Evolutionary conservation across 2,329 filamentous ascomycete genomes (phyloP).

Genomic region (Botryotinia globosa): DNA sequence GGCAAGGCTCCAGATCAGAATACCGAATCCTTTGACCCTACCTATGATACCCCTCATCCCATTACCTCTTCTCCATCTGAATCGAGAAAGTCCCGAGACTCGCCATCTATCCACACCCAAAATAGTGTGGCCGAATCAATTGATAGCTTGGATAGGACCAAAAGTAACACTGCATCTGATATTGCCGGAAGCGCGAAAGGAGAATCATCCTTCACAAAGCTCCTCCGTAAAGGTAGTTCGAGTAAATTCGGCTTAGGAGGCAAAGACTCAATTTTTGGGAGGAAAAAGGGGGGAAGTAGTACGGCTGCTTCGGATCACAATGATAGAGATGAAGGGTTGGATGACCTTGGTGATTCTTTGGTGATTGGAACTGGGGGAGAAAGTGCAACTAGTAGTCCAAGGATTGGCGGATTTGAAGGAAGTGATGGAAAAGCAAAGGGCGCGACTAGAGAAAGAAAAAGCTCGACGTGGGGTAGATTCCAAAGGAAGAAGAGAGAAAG

Average conservation of each 20-base stretch:
- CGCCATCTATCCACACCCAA: conserved; percentile 56
- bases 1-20: conserved; percentile 42
- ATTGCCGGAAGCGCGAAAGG: conserved; percentile 47
- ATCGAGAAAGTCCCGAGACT: conserved; percentile 55
- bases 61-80: conserved; percentile 49
- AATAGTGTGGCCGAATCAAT: conserved; percentile 53
- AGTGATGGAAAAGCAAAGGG: conserved; percentile 41
- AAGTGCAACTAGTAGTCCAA: conserved; percentile 49
- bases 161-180: conserved; percentile 58
- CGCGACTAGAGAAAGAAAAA: conserved; percentile 34
- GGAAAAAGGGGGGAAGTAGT: conserved; percentile 58
- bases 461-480: conserved; percentile 34
- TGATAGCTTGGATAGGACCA: conserved; percentile 49
- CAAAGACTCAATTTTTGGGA: conserved; percentile 52
- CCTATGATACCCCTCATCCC: conserved; percentile 25
- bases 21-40: conserved; percentile 38
- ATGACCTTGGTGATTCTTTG: conserved; percentile 52
- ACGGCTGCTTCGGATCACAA: conserved; percentile 52
- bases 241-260: conserved; percentile 59
- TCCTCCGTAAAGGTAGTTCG: conserved; percentile 64
- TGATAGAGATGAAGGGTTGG: conserved; percentile 55
- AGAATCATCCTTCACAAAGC: conserved; percentile 51
- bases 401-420: conserved; percentile 51
- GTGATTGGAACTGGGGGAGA: conserved; percentile 1
- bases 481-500: conserved; percentile 36